Percentiles rank a stretch among this genome's conserved stretches.
These are phyloP conservation scores for Anaeromyces robustus DNA, from an alignment of 192 early-diverging fungal species.

Conservation along the genomic window DNA sequence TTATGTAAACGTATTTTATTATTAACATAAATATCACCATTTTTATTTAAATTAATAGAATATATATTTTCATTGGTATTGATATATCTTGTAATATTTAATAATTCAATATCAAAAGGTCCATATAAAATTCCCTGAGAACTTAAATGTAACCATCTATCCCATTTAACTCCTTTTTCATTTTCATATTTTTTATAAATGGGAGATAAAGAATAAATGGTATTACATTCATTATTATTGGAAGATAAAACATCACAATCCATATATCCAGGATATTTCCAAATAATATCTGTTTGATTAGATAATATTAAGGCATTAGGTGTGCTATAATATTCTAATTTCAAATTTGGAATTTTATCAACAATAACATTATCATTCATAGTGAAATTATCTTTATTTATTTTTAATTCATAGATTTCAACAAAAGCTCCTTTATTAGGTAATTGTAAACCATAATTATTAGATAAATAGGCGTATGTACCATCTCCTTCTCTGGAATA, in stretches of 20 bases:
- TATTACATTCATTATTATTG: neutral
- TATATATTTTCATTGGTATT: neutral
- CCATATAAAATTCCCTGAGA: neutral
- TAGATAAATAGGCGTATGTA: neutral
- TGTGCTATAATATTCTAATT: neutral
- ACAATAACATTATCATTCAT: neutral
- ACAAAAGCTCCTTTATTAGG: neutral
- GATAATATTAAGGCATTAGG: neutral
- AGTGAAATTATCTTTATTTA: neutral
- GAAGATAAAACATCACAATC: neutral
- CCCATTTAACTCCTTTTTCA: too few species aligned
- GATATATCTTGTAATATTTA: neutral
- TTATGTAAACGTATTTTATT: neutral
- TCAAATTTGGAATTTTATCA: neutral
- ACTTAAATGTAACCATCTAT: neutral
- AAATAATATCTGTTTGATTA: neutral
- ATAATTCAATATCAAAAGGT: neutral
- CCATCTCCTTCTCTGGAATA: neutral
- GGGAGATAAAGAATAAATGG: neutral
- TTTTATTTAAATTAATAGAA: neutral
- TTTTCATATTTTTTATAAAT: neutral
- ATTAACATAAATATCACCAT: too few species aligned
- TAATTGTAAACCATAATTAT: neutral
- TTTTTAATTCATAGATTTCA: neutral
- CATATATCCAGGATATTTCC: neutral